A percentile compares a stretch with the other conserved stretches of the same genome.
phyloP scores from a whole-genome alignment of 805 yeast genomes.

The Wickerhamomyces hampshirensis region DNA sequence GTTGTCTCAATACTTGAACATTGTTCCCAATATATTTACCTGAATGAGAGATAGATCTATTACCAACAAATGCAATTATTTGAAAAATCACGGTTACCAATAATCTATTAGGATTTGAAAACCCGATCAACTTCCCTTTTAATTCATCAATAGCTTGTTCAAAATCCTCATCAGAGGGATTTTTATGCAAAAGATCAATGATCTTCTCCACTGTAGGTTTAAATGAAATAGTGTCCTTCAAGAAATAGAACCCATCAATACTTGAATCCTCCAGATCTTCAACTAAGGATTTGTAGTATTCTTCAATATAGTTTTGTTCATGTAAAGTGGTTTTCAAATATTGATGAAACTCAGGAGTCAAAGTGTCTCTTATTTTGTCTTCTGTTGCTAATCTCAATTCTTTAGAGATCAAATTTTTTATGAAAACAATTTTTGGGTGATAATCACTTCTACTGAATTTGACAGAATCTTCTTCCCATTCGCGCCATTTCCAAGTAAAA shows the following conservation, averaged over 20 bases:
- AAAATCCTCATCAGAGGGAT: conserved; percentile 23
- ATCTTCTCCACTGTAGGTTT: conserved; percentile 32
- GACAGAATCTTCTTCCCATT: conserved; percentile 70
- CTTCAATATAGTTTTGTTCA: conserved; percentile 28
- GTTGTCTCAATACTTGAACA: conserved; percentile 30
- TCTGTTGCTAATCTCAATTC: conserved; percentile 81
- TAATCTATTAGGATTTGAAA: conserved; percentile 36
- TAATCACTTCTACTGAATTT: conserved; percentile 39
- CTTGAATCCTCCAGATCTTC: conserved; percentile 17
- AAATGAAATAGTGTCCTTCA: conserved; percentile 33
- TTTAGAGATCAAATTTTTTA: conserved; percentile 74
- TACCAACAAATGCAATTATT: conserved; percentile 75
- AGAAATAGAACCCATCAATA: conserved; percentile 35
- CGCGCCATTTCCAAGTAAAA: conserved; percentile 97
- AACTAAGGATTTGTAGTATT: conserved; percentile 33
- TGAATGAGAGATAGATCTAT: conserved; percentile 79
- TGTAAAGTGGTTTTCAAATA: conserved; percentile 42
- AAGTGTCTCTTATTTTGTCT: conserved; percentile 63
- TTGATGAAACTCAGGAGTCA: conserved; percentile 53
- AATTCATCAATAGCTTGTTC: conserved; percentile 27
- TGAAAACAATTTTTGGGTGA: conserved; percentile 72
- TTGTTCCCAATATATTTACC: conserved; percentile 47
- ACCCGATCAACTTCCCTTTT: conserved; percentile 25
- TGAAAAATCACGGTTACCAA: conserved; percentile 62
- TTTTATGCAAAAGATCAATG: conserved; percentile 33